These are phyloP conservation scores for Acrodontium crateriforme DNA, from an alignment of 2,329 filamentous ascomycete genomes.

Conservation along the genomic window DNA sequence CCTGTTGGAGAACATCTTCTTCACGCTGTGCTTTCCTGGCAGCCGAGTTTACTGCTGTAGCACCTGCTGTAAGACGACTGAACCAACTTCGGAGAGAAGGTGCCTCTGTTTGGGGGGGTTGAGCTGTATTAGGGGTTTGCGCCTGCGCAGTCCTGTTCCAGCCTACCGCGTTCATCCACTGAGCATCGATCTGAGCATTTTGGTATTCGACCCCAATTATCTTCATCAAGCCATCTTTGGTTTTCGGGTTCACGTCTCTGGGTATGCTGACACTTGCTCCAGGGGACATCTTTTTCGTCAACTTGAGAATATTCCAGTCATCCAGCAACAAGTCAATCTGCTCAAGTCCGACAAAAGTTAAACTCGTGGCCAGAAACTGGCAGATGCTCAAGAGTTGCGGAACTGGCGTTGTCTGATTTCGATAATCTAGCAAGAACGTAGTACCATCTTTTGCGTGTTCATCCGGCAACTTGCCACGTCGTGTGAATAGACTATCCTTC, in stretches of 20 bases:
- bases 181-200: slow-evolving; percentile 82
- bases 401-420: slow-evolving; percentile 73
- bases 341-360: slow-evolving; percentile 87
- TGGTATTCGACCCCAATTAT: slow-evolving; percentile 68
- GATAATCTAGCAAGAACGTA: slow-evolving; percentile 87
- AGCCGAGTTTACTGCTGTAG: slow-evolving; percentile 32
- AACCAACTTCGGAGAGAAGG: slow-evolving; percentile 58
- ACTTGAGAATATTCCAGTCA: slow-evolving; percentile 62
- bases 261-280: slow-evolving; percentile 60
- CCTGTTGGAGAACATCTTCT: slow-evolving; percentile 48
- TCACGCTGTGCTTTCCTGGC: slow-evolving; percentile 46
- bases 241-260: slow-evolving; percentile 64
- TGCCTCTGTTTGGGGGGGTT: slow-evolving; percentile 18
- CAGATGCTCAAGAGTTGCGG: slow-evolving; percentile 75
- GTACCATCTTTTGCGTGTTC: slow-evolving; percentile 48
- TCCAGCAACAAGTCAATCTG: slow-evolving; percentile 84
- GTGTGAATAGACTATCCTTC: slow-evolving; percentile 90
- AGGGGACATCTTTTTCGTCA: slow-evolving; percentile 77
- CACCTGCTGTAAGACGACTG: slow-evolving; percentile 41
- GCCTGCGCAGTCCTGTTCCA: slow-evolving; percentile 49
- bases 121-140: slow-evolving; percentile 17
- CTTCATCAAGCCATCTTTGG: slow-evolving; percentile 79
- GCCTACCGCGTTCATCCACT: slow-evolving; percentile 74
- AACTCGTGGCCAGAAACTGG: slow-evolving; percentile 85
- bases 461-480: slow-evolving; percentile 58